Conservation (phyloP, 768 basidiomycete species). For the Termitomyces sp. region DNA sequence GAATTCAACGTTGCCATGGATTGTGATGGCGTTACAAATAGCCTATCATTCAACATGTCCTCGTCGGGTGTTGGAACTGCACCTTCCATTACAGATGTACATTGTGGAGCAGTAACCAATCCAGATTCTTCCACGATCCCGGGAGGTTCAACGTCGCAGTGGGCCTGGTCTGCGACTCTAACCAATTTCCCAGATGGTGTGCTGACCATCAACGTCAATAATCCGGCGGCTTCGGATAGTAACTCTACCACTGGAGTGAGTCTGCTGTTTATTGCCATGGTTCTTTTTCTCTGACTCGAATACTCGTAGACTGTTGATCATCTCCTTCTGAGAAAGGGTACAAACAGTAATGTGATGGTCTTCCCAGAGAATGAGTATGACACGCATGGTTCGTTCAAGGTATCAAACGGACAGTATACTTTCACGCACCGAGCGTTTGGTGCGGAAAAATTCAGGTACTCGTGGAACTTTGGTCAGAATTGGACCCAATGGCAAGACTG, state of each 20-base stretch:
- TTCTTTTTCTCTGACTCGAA: slow-evolving; percentile 6
- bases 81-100: slow-evolving; percentile 45
- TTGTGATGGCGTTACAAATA: slow-evolving; percentile 60
- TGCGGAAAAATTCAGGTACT: slow-evolving; percentile 84
- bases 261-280: slow-evolving; percentile 10
- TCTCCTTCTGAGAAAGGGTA: slow-evolving; percentile 77
- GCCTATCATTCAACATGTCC: slow-evolving; percentile 62
- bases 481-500: slow-evolving; percentile 81
- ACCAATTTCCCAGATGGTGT: slow-evolving; percentile 78
- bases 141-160: slow-evolving; percentile 53
- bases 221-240: slow-evolving; percentile 38
- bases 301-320: slow-evolving; percentile 57
- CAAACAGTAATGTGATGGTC: slow-evolving; percentile 73
- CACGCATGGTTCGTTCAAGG: slow-evolving; percentile 43
- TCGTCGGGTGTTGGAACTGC: slow-evolving; percentile 55
- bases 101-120: slow-evolving; percentile 45
- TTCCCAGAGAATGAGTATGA: slow-evolving; percentile 83
- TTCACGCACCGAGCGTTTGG: slow-evolving; percentile 82
- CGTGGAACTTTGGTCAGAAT: slow-evolving; percentile 78
- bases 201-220: slow-evolving; percentile 62
- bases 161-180: slow-evolving; percentile 73
- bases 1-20: slow-evolving; percentile 80
- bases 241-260: slow-evolving; percentile 51
- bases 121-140: slow-evolving; percentile 44
- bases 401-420: slow-evolving; percentile 57